A percentile compares a stretch with the other conserved stretches of the same genome.
Evolutionary conservation across 768 basidiomycete species (phyloP).

Genomic region (Serendipita sp.): DNA sequence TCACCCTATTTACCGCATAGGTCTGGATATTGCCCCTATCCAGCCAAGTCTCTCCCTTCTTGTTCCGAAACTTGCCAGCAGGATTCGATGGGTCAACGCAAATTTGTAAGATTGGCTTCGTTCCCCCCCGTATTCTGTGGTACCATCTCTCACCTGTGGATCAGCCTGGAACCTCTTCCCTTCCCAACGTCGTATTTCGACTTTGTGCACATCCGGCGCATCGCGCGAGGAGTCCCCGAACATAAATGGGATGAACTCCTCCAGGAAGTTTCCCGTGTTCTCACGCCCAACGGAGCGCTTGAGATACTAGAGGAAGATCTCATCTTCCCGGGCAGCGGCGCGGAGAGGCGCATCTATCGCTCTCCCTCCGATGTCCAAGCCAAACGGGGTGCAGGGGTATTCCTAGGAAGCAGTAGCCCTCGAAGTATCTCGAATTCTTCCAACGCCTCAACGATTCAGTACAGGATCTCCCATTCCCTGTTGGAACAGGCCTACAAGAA

Average conservation of each 20-base stretch:
- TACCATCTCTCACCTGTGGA: background rate
- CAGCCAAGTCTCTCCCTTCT: constrained; percentile 49
- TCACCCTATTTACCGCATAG: constrained; percentile 21
- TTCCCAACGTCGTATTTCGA: constrained; percentile 63
- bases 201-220: constrained; percentile 55
- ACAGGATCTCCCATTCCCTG: constrained; percentile 28
- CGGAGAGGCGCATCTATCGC: constrained; percentile 18
- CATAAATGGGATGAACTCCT: constrained; percentile 27
- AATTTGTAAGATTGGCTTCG: constrained; percentile 44
- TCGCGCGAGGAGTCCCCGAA: constrained; percentile 62
- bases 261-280: constrained; percentile 46
- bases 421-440: background rate
- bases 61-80: constrained; percentile 36
- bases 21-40: constrained; percentile 54
- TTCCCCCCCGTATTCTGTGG: background rate
- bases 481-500: constrained; percentile 50
- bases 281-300: constrained; percentile 57
- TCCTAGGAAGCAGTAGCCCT: background rate
- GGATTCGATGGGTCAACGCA: constrained; percentile 56
- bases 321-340: constrained; percentile 23
- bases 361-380: background rate
- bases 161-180: constrained; percentile 50
- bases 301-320: constrained; percentile 66
- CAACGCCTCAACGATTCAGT: background rate
- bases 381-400: too few relatives aligned